These are phyloP conservation scores for Liriodendron chinense DNA, from an alignment of 164 flowering plant genomes.

Conservation along the genomic window DNA sequence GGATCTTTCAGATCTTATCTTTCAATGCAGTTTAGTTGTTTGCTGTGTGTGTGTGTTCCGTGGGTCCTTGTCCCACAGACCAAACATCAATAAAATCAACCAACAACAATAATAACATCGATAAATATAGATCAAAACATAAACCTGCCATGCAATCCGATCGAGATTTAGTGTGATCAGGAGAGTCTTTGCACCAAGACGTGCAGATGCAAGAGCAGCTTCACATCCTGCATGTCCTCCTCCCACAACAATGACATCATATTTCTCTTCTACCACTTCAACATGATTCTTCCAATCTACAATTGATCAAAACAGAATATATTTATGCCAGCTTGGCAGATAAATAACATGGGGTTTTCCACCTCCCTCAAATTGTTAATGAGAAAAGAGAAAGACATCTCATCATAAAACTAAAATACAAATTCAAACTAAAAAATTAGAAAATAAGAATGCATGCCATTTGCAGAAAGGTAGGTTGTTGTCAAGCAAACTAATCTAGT, in stretches of 20 bases:
- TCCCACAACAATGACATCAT: conserved; percentile 94
- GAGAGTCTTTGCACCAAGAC: conserved; percentile 92
- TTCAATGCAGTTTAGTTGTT: too few species aligned
- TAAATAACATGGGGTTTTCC: background rate
- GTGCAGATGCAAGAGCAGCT: conserved; percentile 97
- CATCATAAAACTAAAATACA: background rate
- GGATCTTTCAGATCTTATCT: too few species aligned
- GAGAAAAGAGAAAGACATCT: background rate
- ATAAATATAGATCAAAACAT: background rate
- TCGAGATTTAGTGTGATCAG: conserved; percentile 92
- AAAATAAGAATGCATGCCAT: background rate
- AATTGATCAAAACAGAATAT: conserved; percentile 5
- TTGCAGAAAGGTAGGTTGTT: background rate
- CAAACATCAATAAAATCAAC: background rate
- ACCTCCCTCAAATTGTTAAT: background rate
- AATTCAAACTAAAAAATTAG: background rate
- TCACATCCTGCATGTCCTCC: conserved; percentile 99
- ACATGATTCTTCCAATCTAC: conserved; percentile 27
- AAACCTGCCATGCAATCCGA: conserved; percentile 98
- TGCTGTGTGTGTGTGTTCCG: too few species aligned
- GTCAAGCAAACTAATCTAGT: background rate
- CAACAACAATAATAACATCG: background rate
- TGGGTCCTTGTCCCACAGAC: too few species aligned
- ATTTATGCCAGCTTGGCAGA: background rate
- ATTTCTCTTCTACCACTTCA: conserved; percentile 53